A percentile compares a stretch with the other conserved stretches of the same genome.
Evolutionary conservation across 768 basidiomycete species (phyloP).

Genomic region (Suillus discolor): DNA sequence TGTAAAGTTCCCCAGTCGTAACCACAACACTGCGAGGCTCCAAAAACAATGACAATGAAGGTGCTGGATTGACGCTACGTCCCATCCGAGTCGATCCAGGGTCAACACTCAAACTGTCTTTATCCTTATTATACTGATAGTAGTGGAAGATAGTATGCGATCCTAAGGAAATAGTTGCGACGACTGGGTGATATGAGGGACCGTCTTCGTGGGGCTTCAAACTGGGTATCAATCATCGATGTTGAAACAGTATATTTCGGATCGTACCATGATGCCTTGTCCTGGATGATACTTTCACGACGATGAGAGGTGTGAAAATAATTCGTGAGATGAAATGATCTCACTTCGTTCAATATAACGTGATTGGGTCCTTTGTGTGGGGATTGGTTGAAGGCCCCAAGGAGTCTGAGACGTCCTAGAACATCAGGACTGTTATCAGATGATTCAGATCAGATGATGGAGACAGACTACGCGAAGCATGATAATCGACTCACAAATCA

Average conservation of each 20-base stretch:
- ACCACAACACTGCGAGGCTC: conserved; percentile 87
- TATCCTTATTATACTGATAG: conserved; percentile 63
- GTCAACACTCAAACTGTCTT: conserved; percentile 19
- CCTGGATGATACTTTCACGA: conserved; percentile 72
- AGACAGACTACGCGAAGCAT: conserved; percentile 9
- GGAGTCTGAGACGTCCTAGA: conserved; percentile 64
- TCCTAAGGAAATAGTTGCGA: conserved; percentile 88
- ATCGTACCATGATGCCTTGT: conserved; percentile 88
- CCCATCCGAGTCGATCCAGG: conserved; percentile 35
- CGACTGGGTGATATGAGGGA: conserved; percentile 82
- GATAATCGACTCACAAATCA: conserved; percentile 52
- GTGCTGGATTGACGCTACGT: conserved; percentile 60
- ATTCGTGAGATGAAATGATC: conserved; percentile 16
- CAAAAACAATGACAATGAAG: conserved; percentile 73
- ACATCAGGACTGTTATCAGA: conserved; percentile 73
- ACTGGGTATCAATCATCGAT: conserved; percentile 5
- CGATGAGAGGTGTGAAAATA: conserved; percentile 17
- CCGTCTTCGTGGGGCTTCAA: conserved; percentile 91
- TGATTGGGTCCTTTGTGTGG: conserved; percentile 81
- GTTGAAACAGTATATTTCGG: conserved; percentile 13
- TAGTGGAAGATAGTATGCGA: conserved; percentile 86
- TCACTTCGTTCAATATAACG: conserved; percentile 84
- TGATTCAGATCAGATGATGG: conserved; percentile 13
- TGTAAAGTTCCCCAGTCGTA: conserved; percentile 70
- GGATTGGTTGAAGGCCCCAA: conserved; percentile 63